Percentiles rank a stretch among this genome's conserved stretches.
Evolutionary conservation across 75 land plant genomes (phyloP).

Genomic region (Gnetum montanum): DNA sequence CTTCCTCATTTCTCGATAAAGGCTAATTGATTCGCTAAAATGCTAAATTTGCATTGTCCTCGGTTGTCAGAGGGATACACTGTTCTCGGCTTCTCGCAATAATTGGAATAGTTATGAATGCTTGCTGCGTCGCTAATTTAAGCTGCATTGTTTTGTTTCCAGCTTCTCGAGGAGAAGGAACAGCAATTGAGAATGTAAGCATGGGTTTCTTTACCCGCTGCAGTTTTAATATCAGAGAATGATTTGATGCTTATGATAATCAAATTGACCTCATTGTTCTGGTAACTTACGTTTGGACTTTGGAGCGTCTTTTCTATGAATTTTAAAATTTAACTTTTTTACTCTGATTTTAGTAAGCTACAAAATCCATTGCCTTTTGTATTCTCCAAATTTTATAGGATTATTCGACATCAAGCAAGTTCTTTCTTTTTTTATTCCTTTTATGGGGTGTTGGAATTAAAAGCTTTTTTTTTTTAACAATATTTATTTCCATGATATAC

Average conservation of each 20-base stretch:
- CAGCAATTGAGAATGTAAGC: constrained; percentile 61
- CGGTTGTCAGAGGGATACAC: not conserved
- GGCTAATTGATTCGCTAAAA: not conserved
- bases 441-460: no score
- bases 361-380: not conserved
- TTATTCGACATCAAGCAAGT: no score
- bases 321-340: not conserved
- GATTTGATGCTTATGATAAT: not conserved
- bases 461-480: no score
- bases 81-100: not conserved
- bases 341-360: not conserved
- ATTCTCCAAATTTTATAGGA: not conserved
- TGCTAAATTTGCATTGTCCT: not conserved
- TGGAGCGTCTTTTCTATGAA: not conserved
- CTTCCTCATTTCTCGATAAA: not conserved
- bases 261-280: not conserved
- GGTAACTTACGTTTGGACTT: not conserved
- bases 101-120: no score
- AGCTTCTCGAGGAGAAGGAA: constrained; percentile 57
- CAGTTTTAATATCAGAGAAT: not conserved
- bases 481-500: no score
- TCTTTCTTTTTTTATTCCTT: no score
- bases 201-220: not conserved
- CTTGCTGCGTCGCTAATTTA: no score
- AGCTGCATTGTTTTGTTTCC: no score